Base-by-base conservation (phyloP, 768 basidiomycete genomes). In the Harrya chromipes region DNA sequence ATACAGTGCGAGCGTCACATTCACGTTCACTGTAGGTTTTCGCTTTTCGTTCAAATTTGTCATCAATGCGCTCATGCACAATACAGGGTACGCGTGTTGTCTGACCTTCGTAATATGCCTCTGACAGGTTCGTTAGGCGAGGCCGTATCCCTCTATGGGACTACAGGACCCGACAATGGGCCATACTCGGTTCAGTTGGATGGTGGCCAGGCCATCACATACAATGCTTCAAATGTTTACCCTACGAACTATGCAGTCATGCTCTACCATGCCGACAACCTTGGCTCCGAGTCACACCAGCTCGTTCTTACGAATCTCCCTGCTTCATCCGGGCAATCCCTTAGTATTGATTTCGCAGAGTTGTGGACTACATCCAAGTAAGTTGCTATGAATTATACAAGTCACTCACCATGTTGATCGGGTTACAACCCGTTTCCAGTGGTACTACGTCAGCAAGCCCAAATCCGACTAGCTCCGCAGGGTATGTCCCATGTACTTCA, bases 101-200 rank as follows among this genome's bases (percentile, higher is more conserved):
- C 2, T 29, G 29, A 29, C 29, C 29, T 11, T 13, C 29, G 12
- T 29, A 13, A 29, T 29, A 6, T 6, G 12, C 29, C 29, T 29
- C 12, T 33, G 6, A 33, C 13, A 33, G 33, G 14, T 50, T 17
- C 29, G 19, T 37, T 37, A 74, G 78, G 74, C 37, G 72, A 74
- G 40, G 72, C 69, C 6, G 64, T 80, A 8, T 72, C 72, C 4
- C 49, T 80, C 11, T 78, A 70, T 37, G 76, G 78, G 13, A 70
- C 75, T 17, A 67, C 74, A 1, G 68, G 73, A 4, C 70, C 72
- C 4, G 46, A 52, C 4, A 67, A 65, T 37, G 65, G 72, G 24
- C 63, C 61, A 1, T 77, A 73, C 48, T 60, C 63, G 0, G 67
- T 64, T 20, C 64, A 71, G 40, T 31, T 77, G 38, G 74, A 76